A percentile compares a stretch with the other conserved stretches of the same genome.
These are phyloP conservation scores for Jackrogersella multiformis DNA, from an alignment of 495 filamentous ascomycete genomes.

Conservation along the genomic window DNA sequence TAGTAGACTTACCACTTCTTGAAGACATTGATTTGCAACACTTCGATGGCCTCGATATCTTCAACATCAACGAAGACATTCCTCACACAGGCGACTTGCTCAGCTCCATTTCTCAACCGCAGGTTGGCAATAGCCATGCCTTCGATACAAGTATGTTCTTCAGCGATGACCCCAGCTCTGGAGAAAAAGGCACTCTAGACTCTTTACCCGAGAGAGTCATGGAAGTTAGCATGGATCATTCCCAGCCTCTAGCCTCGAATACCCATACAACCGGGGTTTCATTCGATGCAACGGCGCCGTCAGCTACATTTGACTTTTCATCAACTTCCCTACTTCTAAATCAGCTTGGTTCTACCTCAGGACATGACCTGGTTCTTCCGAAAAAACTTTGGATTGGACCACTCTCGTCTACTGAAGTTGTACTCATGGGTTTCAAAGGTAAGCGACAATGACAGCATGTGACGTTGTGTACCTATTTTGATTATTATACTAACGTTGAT, in stretches of 20 bases:
- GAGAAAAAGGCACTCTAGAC: neutral
- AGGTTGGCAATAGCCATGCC: neutral
- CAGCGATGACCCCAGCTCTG: neutral
- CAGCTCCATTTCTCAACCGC: neutral
- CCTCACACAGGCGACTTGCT: neutral
- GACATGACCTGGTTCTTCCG: neutral
- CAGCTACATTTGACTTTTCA: neutral
- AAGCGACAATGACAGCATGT: neutral
- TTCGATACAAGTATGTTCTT: neutral
- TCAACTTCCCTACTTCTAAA: neutral
- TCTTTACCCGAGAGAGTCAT: neutral
- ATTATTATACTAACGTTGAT: neutral
- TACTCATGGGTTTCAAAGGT: neutral
- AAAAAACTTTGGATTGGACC: neutral
- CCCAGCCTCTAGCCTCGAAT: neutral
- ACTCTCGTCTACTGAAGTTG: neutral
- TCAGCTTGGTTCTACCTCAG: neutral
- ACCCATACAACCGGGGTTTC: neutral
- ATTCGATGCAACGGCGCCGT: neutral
- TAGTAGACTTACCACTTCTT: neutral
- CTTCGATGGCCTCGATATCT: neutral
- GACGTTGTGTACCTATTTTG: neutral
- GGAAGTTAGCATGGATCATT: neutral
- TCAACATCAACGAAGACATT: neutral
- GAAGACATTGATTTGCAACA: neutral